phyloP scores from a whole-genome alignment of 176 grass and related monocot species.

The Aegilops speltoides region DNA sequence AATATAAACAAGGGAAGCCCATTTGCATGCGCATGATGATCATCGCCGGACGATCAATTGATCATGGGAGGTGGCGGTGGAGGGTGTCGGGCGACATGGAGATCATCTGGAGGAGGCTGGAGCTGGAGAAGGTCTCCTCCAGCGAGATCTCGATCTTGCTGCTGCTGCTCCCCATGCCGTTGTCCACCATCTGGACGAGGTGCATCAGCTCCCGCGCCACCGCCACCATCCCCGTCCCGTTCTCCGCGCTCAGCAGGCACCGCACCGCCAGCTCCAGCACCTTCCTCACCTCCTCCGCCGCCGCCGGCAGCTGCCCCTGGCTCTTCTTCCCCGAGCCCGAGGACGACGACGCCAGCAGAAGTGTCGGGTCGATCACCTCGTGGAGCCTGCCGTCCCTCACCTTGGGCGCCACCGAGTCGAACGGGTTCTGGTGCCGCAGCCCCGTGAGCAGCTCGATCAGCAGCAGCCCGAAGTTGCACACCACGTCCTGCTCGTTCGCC shows the following conservation, averaged over 20 bases:
- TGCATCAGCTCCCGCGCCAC: slow-evolving; percentile 66
- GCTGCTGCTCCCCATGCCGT: slow-evolving; percentile 75
- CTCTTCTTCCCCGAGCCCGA: slow-evolving; percentile 30
- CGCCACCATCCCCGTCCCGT: slow-evolving; percentile 43
- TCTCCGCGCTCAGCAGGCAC: slow-evolving; percentile 72
- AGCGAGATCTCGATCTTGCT: slow-evolving; percentile 82
- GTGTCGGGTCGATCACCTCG: slow-evolving; percentile 74
- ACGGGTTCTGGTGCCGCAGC: slow-evolving; percentile 45
- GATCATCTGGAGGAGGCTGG: slow-evolving; percentile 95
- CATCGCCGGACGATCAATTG: neutral
- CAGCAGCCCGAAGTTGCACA: slow-evolving; percentile 75
- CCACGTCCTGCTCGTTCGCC: slow-evolving; percentile 44
- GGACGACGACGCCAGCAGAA: slow-evolving; percentile 32
- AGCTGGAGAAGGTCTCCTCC: slow-evolving; percentile 85
- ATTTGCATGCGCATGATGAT: neutral
- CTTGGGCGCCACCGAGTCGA: slow-evolving; percentile 64
- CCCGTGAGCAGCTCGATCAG: slow-evolving; percentile 75
- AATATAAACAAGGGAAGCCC: neutral
- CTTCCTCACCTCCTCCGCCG: slow-evolving; percentile 65
- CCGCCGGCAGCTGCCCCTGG: slow-evolving; percentile 44
- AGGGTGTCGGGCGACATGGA: slow-evolving; percentile 91
- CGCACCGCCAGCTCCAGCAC: slow-evolving; percentile 62
- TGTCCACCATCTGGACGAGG: slow-evolving; percentile 38
- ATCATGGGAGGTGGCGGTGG: slow-evolving; percentile 42
- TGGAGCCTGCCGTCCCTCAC: slow-evolving; percentile 62